Base-by-base conservation (phyloP, 352 stramenopile genomes). In the Phytophthora europaea region DNA sequence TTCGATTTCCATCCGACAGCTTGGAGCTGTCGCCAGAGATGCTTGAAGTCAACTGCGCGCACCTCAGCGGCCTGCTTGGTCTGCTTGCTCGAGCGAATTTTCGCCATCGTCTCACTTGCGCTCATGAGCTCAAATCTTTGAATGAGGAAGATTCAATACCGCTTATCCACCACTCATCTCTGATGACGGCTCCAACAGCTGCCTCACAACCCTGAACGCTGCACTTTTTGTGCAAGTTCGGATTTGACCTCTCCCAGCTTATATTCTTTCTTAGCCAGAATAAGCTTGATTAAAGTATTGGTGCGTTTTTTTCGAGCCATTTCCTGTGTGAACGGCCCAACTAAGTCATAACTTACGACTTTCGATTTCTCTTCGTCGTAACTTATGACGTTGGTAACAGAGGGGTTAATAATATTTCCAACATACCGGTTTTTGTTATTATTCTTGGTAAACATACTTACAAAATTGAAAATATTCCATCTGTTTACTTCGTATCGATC, bases 341-440 rank as follows among this genome's bases (percentile, higher is more conserved):
- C 40, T 50, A 52, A 10, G 45, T 52, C 45, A 18, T 52, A 52
- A 52, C 45, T 52, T 52, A 52, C n/a, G 45, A 52, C n/a, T n/a
- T 47, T 20, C 9, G 6, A 47, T n/a, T n/a, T n/a, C 13, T n/a
- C 13, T 16, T 16, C 16, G 45, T 52, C 45, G n/a, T 52, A 52
- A 52, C 18, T 26, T 31, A 52, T 16, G 45, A 52, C 45, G 45
- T 52, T 28, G 45, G 45, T 23, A 52, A 52, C 45, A 23, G n/a
- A 13, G 45, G 45, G 45, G 45, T 52, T 52, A 26, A 50, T 20
- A n/a, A n/a, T n/a, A n/a, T n/a, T n/a, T n/a, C n/a, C n/a, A n/a
- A n/a, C n/a, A n/a, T n/a, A n/a, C n/a, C n/a, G n/a, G n/a, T n/a
- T n/a, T n/a, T n/a, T n/a, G n/a, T n/a, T n/a, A n/a, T n/a, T n/a